Conservation (phyloP, 495 filamentous ascomycete genomes). For the Aspergillus funiculosus region DNA sequence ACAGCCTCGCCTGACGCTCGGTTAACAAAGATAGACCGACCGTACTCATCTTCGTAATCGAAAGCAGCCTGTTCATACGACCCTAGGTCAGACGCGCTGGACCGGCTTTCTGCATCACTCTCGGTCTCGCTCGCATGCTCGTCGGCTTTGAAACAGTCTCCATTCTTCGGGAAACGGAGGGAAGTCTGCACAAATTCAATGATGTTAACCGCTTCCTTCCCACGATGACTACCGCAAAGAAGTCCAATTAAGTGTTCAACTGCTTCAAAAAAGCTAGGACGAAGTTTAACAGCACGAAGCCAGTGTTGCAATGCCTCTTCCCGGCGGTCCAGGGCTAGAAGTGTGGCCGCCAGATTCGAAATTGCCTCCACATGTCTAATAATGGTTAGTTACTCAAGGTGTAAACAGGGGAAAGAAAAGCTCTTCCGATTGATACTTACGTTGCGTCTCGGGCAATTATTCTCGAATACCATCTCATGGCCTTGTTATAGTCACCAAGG, state of each 20-base stretch:
- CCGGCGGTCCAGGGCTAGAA: constrained; percentile 74
- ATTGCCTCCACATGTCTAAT: constrained; percentile 87
- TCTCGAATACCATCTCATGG: constrained; percentile 81
- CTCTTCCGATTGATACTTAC: constrained; percentile 40
- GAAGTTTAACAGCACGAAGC: constrained; percentile 72
- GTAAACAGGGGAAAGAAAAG: background rate
- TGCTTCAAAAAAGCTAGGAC: constrained; percentile 91
- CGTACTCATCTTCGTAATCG: constrained; percentile 51
- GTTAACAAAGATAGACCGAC: constrained; percentile 21
- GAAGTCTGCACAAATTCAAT: constrained; percentile 85
- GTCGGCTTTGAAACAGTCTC: constrained; percentile 43
- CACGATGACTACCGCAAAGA: constrained; percentile 73
- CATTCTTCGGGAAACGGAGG: constrained; percentile 50
- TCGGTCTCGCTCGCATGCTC: constrained; percentile 54
- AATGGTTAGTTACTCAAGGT: background rate
- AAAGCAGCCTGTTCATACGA: constrained; percentile 52
- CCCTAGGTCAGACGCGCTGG: constrained; percentile 43
- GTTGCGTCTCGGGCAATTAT: constrained; percentile 75
- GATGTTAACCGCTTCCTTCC: constrained; percentile 78
- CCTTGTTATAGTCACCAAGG: constrained; percentile 77
- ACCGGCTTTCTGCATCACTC: constrained; percentile 48
- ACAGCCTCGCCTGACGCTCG: constrained; percentile 27
- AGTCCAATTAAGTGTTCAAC: constrained; percentile 93
- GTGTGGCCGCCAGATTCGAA: constrained; percentile 85
- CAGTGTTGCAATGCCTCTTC: constrained; percentile 85